A percentile compares a stretch with the other conserved stretches of the same genome.
These are phyloP conservation scores for Amaranthus tricolor DNA, from an alignment of 179 eudicot genomes.

Conservation along the genomic window DNA sequence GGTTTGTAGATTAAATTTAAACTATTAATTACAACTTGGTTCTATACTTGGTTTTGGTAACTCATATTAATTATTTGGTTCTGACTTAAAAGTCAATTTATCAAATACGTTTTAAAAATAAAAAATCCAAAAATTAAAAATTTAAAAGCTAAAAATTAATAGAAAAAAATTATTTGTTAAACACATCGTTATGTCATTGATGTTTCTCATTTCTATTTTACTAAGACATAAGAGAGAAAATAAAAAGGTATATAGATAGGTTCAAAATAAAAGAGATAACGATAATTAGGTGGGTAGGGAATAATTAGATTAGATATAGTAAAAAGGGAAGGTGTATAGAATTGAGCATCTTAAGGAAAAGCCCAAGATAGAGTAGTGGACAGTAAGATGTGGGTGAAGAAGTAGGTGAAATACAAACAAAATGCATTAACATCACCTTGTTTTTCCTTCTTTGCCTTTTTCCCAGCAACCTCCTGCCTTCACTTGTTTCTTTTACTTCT, in stretches of 20 bases:
- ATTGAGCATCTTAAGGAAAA: conserved; percentile 30
- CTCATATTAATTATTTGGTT: too few species aligned
- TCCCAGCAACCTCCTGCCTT: conserved; percentile 17
- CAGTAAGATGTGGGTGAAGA: conserved; percentile 35
- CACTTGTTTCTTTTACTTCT: conserved; percentile 1
- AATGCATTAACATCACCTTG: conserved; percentile 28
- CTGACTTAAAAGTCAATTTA: too few species aligned
- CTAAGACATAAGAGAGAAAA: background rate
- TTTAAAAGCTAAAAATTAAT: too few species aligned
- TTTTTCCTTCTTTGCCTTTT: conserved; percentile 9
- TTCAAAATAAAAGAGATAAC: conserved; percentile 23
- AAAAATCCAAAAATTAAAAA: too few species aligned
- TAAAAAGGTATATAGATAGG: conserved; percentile 23
- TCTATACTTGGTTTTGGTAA: background rate
- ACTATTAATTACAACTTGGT: too few species aligned
- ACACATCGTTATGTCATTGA: background rate
- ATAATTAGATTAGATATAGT: conserved; percentile 5
- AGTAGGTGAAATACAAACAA: conserved; percentile 35
- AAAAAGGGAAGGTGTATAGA: conserved; percentile 21
- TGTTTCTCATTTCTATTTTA: background rate
- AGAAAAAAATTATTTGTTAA: too few species aligned
- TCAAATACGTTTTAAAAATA: too few species aligned
- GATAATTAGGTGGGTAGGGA: conserved; percentile 18
- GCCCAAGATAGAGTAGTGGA: conserved; percentile 32
- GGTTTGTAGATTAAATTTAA: too few species aligned